Evolutionary conservation across 1,284 basidiomycete genomes (phyloP), one percentile per base, ranked within the genome.

Genomic region (Fistulinella cinereoalba): DNA sequence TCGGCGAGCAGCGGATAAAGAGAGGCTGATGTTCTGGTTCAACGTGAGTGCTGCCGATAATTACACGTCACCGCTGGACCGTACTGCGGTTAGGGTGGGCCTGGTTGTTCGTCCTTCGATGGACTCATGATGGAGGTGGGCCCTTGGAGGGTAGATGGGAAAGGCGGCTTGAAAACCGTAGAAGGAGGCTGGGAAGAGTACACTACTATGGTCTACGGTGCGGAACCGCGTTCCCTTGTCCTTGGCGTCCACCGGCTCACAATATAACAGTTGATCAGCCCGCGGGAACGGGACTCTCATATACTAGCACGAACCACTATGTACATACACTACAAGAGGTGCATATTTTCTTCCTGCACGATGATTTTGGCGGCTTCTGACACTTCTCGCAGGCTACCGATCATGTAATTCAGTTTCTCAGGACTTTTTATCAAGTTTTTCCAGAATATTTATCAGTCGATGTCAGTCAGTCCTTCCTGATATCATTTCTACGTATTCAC

Each of bases 101-200:
- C 92, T 16, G 96, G 97, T 31, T 99, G 96, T 66, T 97, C 93
- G 0, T 94, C 90, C 3, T 97, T 99, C 63, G 96, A 99, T 60
- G 96, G 96, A 6, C 77, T 94, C 27, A 88, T 99, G 84, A 97
- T 99, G 94, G 96, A 99, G 62, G 77, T 96, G 18, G 96, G 96
- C 0, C 95, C 96, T 4, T 96, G 94, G 80, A 76, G 86, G 46
- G 75, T 86, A 56, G 87, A 92, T 67, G 85, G 83, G 6, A 73
- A 86, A n/a, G 88, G 88, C 21, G 84, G 87, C 13, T 76, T 97
- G 48, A 80, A 81, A 53, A 80, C 85, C 44, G 75, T 83, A 7
- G 87, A 95, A 51, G 94, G 93, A 22, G 94, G 94, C 6, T 99
- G 96, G 96, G 96, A 99, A 66, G 97, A 99, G 67, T 99, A 96